Conservation (phyloP, 1,284 basidiomycete genomes). For the Entoloma clypeatum region DNA sequence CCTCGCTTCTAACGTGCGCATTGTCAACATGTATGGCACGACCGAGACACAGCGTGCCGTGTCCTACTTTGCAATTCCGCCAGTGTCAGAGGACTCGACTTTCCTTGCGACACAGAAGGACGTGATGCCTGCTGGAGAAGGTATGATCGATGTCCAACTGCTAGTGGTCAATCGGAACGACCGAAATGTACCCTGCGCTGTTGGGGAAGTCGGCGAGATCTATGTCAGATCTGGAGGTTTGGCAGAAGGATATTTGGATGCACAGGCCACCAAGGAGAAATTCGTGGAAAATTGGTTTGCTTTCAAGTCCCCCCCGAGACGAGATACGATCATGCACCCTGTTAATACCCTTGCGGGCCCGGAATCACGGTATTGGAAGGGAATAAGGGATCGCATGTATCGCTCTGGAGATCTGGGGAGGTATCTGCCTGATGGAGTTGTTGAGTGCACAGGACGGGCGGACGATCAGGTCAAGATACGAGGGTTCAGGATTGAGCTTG, state of each 20-base stretch:
- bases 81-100: slow-evolving; percentile 79
- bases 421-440: slow-evolving; percentile 89
- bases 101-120: slow-evolving; percentile 97
- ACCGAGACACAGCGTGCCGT: slow-evolving; percentile 99
- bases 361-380: slow-evolving; percentile 86
- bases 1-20: slow-evolving; percentile 87
- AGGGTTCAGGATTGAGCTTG: slow-evolving; percentile 98
- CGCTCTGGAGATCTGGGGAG: slow-evolving; percentile 95
- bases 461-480: slow-evolving; percentile 99
- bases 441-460: slow-evolving; percentile 96
- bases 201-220: slow-evolving; percentile 98
- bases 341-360: slow-evolving; percentile 55
- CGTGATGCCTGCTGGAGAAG: slow-evolving; percentile 96
- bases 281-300: slow-evolving; percentile 94
- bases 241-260: slow-evolving; percentile 93
- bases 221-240: slow-evolving; percentile 97
- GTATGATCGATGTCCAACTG: slow-evolving; percentile 98
- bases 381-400: slow-evolving; percentile 98
- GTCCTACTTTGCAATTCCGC: slow-evolving; percentile 94
- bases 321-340: slow-evolving; percentile 72
- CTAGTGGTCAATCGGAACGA: slow-evolving; percentile 96
- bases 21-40: slow-evolving; percentile 99
- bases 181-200: slow-evolving; percentile 82
- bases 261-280: slow-evolving; percentile 83
- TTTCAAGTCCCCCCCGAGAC: slow-evolving; percentile 43